These are phyloP conservation scores for Diplocarpon mali DNA, from an alignment of 2,329 filamentous ascomycete genomes.

Conservation along the genomic window DNA sequence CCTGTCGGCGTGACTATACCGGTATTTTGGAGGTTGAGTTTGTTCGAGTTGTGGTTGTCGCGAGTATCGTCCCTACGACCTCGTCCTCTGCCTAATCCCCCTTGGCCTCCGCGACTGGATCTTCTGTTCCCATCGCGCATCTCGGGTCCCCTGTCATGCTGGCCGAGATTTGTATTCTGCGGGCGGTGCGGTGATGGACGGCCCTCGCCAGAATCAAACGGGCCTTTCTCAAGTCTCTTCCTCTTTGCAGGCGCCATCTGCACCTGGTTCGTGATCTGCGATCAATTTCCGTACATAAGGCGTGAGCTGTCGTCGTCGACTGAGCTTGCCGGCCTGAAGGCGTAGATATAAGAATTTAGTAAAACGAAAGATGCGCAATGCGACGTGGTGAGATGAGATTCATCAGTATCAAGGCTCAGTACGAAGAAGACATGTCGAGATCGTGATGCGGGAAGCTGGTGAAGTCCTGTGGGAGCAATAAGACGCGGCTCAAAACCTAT, in stretches of 20 bases:
- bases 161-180: constrained; percentile 41
- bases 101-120: constrained; percentile 35
- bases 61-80: constrained; percentile 22
- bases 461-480: neutral
- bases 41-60: constrained; percentile 25
- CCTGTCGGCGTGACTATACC: constrained; percentile 25
- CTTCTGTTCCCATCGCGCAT: constrained; percentile 36
- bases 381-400: constrained; percentile 5
- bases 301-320: constrained; percentile 7
- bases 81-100: constrained; percentile 18
- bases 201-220: constrained; percentile 32
- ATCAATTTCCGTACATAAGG: constrained; percentile 23
- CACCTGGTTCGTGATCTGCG: constrained; percentile 10
- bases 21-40: constrained; percentile 15
- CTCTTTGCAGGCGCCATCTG: constrained; percentile 28
- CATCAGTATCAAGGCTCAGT: neutral
- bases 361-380: constrained; percentile 2
- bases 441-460: neutral
- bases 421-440: neutral
- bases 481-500: too few relatives aligned
- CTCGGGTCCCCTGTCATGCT: constrained; percentile 46
- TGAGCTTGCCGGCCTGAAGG: constrained; percentile 7
- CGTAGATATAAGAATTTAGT: constrained; percentile 2
- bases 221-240: constrained; percentile 28
- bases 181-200: constrained; percentile 54